Percentiles rank a stretch among this genome's conserved stretches.
Conservation (phyloP, 2,329 filamentous ascomycete species). For the Sphaerostilbella broomeana region DNA sequence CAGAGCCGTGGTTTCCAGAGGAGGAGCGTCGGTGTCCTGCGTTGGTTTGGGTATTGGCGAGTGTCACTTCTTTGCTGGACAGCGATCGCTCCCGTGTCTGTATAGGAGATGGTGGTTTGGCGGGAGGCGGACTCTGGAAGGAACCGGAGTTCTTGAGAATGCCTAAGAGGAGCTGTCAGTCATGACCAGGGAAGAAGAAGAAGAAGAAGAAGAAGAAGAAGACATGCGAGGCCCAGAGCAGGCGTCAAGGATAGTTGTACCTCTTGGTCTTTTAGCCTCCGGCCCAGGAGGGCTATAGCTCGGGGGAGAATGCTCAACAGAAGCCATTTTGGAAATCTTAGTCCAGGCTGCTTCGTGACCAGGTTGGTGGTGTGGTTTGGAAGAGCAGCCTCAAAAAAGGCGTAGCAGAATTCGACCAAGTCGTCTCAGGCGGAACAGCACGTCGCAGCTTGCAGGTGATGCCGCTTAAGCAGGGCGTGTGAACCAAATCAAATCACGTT, state of each 20-base stretch:
- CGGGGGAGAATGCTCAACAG: conserved; percentile 32
- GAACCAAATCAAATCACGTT: too few relatives aligned
- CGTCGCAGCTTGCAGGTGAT: conserved; percentile 10
- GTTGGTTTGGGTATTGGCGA: conserved; percentile 92
- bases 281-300: conserved; percentile 37
- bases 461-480: too few relatives aligned
- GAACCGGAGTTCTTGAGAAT: conserved; percentile 88
- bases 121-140: conserved; percentile 54
- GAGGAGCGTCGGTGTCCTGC: conserved; percentile 84
- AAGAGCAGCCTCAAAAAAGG: conserved; percentile 1
- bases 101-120: conserved; percentile 44
- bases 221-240: too few relatives aligned
- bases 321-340: conserved; percentile 33
- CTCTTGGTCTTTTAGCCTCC: conserved; percentile 39
- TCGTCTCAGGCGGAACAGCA: conserved; percentile 1
- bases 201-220: neutral
- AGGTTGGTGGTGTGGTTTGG: neutral
- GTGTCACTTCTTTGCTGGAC: conserved; percentile 79
- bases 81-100: conserved; percentile 30
- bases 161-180: conserved; percentile 45
- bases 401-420: conserved; percentile 1
- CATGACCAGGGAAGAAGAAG: neutral
- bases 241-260: conserved; percentile 26
- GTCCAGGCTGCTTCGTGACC: conserved; percentile 5
- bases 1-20: conserved; percentile 48